Evolutionary conservation across 73 alveolate genomes (phyloP).

Genomic region (Paramecium biaurelia): DNA sequence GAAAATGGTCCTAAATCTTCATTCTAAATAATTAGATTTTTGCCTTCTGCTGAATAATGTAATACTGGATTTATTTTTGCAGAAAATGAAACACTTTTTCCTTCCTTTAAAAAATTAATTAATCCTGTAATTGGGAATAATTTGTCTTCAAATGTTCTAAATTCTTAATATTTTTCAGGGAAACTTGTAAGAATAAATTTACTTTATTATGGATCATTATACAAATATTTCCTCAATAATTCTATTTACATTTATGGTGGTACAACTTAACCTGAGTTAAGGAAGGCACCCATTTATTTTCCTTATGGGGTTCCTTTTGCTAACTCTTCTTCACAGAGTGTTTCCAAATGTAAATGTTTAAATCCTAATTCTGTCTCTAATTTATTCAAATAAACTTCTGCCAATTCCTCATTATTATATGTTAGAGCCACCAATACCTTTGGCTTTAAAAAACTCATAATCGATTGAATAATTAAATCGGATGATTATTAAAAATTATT

Average conservation of each 20-base stretch:
- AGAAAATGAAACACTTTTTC: neutral
- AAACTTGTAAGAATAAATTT: slow-evolving; percentile 6
- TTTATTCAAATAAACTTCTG: neutral
- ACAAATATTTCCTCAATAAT: neutral
- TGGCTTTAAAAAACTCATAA: neutral
- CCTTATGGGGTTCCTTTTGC: slow-evolving; percentile 15
- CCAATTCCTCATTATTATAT: slow-evolving; percentile 41
- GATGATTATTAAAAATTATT: slow-evolving; percentile 38
- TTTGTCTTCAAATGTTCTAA: neutral
- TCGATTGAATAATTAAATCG: neutral
- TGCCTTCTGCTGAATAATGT: neutral
- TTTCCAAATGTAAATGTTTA: neutral
- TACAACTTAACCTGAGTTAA: slow-evolving; percentile 37
- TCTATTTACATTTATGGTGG: slow-evolving; percentile 48
- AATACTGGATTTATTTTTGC: slow-evolving; percentile 38
- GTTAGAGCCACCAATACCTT: slow-evolving; percentile 10
- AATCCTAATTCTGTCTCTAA: slow-evolving; percentile 11
- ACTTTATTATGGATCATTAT: slow-evolving; percentile 16
- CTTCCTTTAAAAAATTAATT: slow-evolving; percentile 8
- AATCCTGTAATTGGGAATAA: slow-evolving; percentile 16
- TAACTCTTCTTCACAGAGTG: neutral
- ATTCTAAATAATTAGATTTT: neutral
- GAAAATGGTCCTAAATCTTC: slow-evolving; percentile 37
- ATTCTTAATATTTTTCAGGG: slow-evolving; percentile 21
- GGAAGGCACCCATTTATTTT: slow-evolving; percentile 30